Conservation (phyloP, 352 stramenopile species). For the Blastocystis sp. region DNA sequence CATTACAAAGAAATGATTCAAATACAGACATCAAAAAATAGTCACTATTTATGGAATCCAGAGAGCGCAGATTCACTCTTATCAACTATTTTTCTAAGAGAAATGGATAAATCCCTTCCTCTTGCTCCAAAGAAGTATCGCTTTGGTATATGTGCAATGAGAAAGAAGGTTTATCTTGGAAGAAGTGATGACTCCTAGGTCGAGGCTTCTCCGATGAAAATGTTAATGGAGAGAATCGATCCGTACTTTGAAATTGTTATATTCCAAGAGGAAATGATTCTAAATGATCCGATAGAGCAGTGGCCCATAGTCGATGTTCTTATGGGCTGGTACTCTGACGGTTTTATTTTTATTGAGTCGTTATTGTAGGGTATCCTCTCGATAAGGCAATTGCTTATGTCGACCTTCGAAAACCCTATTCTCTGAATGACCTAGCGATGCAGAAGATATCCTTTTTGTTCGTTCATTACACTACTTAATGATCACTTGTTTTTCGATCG, state of each 20-base stretch:
- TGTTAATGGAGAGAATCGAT: conserved; percentile 29
- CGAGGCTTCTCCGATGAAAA: conserved; percentile 78
- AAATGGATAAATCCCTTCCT: conserved; percentile 44
- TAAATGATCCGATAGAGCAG: conserved; percentile 83
- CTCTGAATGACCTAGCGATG: conserved; percentile 94
- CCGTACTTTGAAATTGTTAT: conserved; percentile 87
- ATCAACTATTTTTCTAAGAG: not conserved
- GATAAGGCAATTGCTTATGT: conserved; percentile 93
- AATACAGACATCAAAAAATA: not conserved
- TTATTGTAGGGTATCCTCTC: conserved; percentile 80
- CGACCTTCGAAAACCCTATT: conserved; percentile 84
- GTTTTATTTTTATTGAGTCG: conserved; percentile 54
- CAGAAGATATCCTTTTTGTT: conserved; percentile 73
- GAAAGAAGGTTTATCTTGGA: conserved; percentile 96
- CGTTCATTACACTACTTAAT: not conserved
- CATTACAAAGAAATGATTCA: conserved; percentile 11
- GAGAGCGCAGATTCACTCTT: not conserved
- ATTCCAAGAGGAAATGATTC: conserved; percentile 92
- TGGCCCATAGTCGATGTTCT: conserved; percentile 92
- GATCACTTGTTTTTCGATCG: conserved; percentile 74
- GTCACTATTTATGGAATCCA: not conserved
- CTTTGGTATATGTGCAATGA: conserved; percentile 94
- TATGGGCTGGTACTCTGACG: conserved; percentile 95
- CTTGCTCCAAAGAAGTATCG: conserved; percentile 57
- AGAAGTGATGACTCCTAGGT: conserved; percentile 89